Evolutionary conservation across 2,329 filamentous ascomycete species (phyloP).

Genomic region (Penicillium sp.): DNA sequence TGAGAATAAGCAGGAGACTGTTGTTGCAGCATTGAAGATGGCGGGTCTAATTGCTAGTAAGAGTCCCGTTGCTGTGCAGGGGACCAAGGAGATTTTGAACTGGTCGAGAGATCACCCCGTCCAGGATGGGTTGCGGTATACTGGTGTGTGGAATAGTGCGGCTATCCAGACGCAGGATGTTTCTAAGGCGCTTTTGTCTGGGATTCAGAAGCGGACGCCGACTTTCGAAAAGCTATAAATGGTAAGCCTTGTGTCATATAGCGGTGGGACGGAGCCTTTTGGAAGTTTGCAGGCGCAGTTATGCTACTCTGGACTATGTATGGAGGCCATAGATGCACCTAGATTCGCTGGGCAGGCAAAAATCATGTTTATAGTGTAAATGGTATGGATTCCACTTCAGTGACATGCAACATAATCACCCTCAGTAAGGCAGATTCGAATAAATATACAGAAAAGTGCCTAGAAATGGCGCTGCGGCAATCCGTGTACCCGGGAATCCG

Average conservation of each 20-base stretch:
- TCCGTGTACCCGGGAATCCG: not conserved
- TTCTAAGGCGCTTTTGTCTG: conserved; percentile 69
- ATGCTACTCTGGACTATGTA: not conserved
- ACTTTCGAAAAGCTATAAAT: conserved; percentile 78
- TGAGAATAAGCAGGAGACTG: conserved; percentile 58
- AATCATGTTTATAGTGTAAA: not conserved
- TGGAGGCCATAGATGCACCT: not conserved
- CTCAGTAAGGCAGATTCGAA: not conserved
- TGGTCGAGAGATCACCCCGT: conserved; percentile 76
- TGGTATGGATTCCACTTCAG: no score
- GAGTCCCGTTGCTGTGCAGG: conserved; percentile 83
- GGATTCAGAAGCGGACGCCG: conserved; percentile 74
- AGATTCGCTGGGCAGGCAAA: not conserved
- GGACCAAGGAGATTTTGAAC: conserved; percentile 84
- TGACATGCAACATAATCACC: not conserved
- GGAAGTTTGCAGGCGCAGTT: not conserved
- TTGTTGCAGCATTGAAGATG: conserved; percentile 63
- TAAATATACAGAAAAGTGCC: not conserved
- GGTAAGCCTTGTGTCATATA: not conserved
- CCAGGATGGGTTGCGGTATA: conserved; percentile 77
- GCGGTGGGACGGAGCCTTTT: not conserved
- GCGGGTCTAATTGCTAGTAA: conserved; percentile 70
- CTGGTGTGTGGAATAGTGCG: conserved; percentile 80
- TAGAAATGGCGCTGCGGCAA: not conserved
- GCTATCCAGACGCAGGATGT: conserved; percentile 81